Evolutionary conservation across 164 flowering plant genomes (phyloP).

Genomic region (grape (Vitis vinifera)): ASM3070453v1 NC_081812.1:16020501-16021000

Average conservation of each 20-base stretch:
- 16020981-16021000: no score
- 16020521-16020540: slow-evolving; percentile 38
- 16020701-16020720: slow-evolving; percentile 57
- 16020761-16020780: slow-evolving; percentile 46
- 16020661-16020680: slow-evolving; percentile 51
- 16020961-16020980: no score
- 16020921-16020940: not conserved
- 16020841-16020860: slow-evolving; percentile 63
- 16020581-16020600: slow-evolving; percentile 51
- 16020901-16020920: not conserved
- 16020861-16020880: slow-evolving; percentile 61
- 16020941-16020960: no score
- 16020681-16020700: slow-evolving; percentile 58
- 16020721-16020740: slow-evolving; percentile 66
- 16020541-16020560: slow-evolving; percentile 58
- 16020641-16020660: slow-evolving; percentile 43
- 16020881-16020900: slow-evolving; percentile 28
- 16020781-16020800: slow-evolving; percentile 50
- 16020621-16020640: slow-evolving; percentile 42
- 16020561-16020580: slow-evolving; percentile 37
- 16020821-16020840: slow-evolving; percentile 60
- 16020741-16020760: slow-evolving; percentile 53
- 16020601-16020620: slow-evolving; percentile 41
- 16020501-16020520: slow-evolving; percentile 44
- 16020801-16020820: slow-evolving; percentile 51